Evolutionary conservation across 163 green algal species (phyloP).

Genomic region (Scenedesmus sp.): DNA sequence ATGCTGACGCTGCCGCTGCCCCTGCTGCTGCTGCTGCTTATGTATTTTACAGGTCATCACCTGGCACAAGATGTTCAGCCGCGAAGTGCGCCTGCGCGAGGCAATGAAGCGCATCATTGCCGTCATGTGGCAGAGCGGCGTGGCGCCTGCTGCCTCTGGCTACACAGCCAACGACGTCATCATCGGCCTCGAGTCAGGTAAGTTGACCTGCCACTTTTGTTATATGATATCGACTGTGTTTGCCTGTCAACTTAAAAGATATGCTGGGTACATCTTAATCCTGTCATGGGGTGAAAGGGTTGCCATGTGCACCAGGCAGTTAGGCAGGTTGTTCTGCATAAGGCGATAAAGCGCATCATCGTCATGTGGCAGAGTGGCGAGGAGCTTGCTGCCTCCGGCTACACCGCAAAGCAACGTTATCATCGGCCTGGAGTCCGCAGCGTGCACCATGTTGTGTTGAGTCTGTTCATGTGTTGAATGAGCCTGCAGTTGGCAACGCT

Average conservation of each 20-base stretch:
- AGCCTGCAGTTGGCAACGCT: too few relatives aligned
- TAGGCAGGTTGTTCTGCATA: neutral
- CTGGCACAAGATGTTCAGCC: conserved; percentile 36
- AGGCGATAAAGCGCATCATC: conserved; percentile 52
- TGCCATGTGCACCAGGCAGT: too few relatives aligned
- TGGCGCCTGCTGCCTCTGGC: conserved; percentile 16
- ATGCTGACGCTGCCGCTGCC: neutral
- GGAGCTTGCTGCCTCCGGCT: conserved; percentile 22
- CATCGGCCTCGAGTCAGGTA: conserved; percentile 51
- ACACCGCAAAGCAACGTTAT: conserved; percentile 50
- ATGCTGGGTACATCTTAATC: too few relatives aligned
- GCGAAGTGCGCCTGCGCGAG: conserved; percentile 47
- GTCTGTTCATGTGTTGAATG: too few relatives aligned
- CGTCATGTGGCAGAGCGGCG: conserved; percentile 22
- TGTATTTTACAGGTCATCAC: neutral
- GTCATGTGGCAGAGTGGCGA: conserved; percentile 25
- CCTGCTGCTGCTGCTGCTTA: neutral
- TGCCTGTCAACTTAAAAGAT: too few relatives aligned
- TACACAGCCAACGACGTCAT: conserved; percentile 53
- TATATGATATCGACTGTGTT: neutral
- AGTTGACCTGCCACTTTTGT: neutral
- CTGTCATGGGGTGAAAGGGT: too few relatives aligned
- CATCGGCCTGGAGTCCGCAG: conserved; percentile 42
- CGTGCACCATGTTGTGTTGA: too few relatives aligned
- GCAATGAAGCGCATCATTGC: conserved; percentile 52